Conservation (phyloP, 2,329 filamentous ascomycete species). For the Lachnum nothofagi region DNA sequence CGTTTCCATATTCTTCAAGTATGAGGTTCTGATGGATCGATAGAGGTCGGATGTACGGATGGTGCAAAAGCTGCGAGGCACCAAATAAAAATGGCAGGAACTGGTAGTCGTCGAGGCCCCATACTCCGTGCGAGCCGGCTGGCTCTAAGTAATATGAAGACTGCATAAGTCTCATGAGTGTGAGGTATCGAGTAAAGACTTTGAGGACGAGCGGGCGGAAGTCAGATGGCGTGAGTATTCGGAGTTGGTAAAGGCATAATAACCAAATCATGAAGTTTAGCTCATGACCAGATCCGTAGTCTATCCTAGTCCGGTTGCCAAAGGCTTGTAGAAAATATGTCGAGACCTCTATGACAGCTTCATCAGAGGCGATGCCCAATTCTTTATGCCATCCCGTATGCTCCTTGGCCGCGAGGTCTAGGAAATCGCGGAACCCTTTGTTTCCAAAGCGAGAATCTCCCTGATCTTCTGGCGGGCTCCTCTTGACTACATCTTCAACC, state of each 20-base stretch:
- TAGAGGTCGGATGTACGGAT: conserved; percentile 72
- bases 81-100: conserved; percentile 95
- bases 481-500: conserved; percentile 59
- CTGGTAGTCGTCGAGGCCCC: conserved; percentile 96
- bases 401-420: conserved; percentile 60
- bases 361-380: conserved; percentile 48
- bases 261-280: conserved; percentile 97
- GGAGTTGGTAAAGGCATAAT: conserved; percentile 82
- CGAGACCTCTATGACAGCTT: conserved; percentile 64
- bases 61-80: conserved; percentile 79
- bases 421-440: conserved; percentile 77
- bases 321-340: conserved; percentile 80
- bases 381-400: conserved; percentile 55
- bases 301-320: conserved; percentile 80
- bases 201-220: conserved; percentile 71
- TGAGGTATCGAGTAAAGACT: conserved; percentile 77
- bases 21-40: conserved; percentile 84
- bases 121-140: conserved; percentile 93
- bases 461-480: conserved; percentile 76
- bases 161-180: conserved; percentile 82
- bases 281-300: conserved; percentile 96
- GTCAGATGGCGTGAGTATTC: conserved; percentile 56
- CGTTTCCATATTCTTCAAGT: conserved; percentile 76
- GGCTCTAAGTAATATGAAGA: conserved; percentile 94
- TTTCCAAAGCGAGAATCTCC: conserved; percentile 91